Evolutionary conservation across 352 stramenopile species (phyloP).

Genomic region (Blastocystis sp.): DNA sequence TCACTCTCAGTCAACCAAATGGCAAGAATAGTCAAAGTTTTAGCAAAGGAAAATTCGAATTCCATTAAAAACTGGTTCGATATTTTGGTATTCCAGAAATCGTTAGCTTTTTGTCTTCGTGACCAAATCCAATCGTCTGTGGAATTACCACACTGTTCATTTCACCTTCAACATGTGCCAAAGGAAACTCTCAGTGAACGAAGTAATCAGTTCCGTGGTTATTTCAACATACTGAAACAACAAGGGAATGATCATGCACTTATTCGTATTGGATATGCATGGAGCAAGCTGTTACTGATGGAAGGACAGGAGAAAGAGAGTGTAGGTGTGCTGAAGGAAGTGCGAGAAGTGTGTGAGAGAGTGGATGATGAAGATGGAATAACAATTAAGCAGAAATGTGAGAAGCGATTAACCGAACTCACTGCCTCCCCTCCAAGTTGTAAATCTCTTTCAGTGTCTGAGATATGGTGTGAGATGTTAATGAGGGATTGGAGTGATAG

Average conservation of each 20-base stretch:
- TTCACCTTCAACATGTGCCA: not conserved
- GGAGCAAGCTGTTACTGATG: not conserved
- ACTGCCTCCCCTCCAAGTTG: not conserved
- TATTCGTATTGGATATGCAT: not conserved
- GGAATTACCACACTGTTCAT: not conserved
- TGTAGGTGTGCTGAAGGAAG: not conserved
- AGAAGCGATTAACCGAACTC: not conserved
- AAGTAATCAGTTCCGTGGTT: not conserved
- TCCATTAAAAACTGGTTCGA: not conserved
- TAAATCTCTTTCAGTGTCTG: not conserved
- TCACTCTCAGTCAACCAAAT: not conserved
- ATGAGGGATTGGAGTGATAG: not conserved
- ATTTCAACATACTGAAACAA: not conserved
- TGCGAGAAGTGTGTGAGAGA: not conserved
- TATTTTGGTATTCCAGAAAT: slow-evolving; percentile 2
- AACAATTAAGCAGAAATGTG: not conserved
- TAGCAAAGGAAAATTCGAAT: not conserved
- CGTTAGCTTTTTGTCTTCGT: not conserved
- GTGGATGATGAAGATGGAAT: not conserved
- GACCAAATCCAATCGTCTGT: not conserved
- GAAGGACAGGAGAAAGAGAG: not conserved
- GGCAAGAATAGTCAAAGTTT: not conserved
- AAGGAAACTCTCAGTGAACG: not conserved
- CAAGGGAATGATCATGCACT: not conserved
- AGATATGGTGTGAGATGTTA: not conserved